A percentile compares a stretch with the other conserved stretches of the same genome.
phyloP scores from a whole-genome alignment of 2,329 filamentous ascomycete genomes.

The Monosporascus sp. region DNA sequence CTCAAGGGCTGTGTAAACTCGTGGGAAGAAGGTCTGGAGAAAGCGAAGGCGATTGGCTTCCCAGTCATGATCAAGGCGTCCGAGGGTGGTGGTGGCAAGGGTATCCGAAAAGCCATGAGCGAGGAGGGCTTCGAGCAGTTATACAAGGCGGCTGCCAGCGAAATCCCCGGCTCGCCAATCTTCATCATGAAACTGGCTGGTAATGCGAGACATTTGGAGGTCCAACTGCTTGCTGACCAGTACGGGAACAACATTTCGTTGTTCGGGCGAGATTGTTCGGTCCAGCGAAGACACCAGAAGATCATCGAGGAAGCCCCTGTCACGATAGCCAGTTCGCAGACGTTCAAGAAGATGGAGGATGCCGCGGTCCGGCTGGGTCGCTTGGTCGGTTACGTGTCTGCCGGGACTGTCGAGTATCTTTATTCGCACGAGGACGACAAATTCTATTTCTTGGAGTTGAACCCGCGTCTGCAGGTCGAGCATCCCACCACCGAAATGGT shows the following conservation, averaged over 20 bases:
- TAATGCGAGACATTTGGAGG: constrained; percentile 93
- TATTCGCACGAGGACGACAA: constrained; percentile 98
- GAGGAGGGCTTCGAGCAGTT: constrained; percentile 81
- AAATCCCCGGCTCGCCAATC: constrained; percentile 97
- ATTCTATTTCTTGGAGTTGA: constrained; percentile 98
- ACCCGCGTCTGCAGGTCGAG: constrained; percentile 98
- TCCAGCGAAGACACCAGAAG: constrained; percentile 97
- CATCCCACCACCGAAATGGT: constrained; percentile 99
- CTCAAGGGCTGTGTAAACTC: constrained; percentile 85
- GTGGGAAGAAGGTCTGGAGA: constrained; percentile 82
- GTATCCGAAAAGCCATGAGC: constrained; percentile 88
- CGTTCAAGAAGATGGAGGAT: constrained; percentile 95
- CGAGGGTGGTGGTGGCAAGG: constrained; percentile 97
- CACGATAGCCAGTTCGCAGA: constrained; percentile 83
- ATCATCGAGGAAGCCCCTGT: constrained; percentile 99
- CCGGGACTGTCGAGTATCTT: constrained; percentile 96
- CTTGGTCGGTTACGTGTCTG: constrained; percentile 96
- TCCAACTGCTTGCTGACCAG: constrained; percentile 95
- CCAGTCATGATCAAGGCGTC: constrained; percentile 99
- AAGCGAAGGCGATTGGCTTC: constrained; percentile 89
- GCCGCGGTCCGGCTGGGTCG: constrained; percentile 90
- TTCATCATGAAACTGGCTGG: constrained; percentile 99
- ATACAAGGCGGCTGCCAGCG: constrained; percentile 93
- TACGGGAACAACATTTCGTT: constrained; percentile 99
- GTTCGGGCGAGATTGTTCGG: constrained; percentile 97